Base-by-base conservation (phyloP, 2,329 filamentous ascomycete species). In the Tricladium varicosporioides region DNA sequence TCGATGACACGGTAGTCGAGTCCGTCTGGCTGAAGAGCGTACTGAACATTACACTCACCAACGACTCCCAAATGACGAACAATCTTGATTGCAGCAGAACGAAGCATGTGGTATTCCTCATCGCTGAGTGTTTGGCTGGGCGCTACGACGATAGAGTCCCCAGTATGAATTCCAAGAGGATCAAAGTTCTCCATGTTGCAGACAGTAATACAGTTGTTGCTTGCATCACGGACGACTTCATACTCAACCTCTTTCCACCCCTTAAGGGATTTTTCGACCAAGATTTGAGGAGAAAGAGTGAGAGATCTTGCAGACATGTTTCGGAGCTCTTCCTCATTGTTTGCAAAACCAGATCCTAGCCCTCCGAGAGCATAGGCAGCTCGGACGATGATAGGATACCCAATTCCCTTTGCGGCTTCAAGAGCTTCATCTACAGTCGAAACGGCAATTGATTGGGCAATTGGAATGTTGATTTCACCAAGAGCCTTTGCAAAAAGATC, bases 181-280 rank as follows among this genome's bases (percentile, higher is more conserved):
- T 97, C 94, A 69, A 97, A 97, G 82, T 97, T 97, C 76, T 96
- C 91, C 91, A 95, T 95, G 79, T 95, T 97, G 82, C 93, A 97
- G 67, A 97, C 93, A 2, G 93, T 97, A 70, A 97, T 97, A 74
- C 94, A 97, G 83, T 99, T 99, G 82, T 97, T 95, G 74, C 90
- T 87, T 53, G 91, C 93, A 74, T 99, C 94, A 68, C 94, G 90
- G 61, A 97, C 94, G 57, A 97, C 94, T 76, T 97, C 94, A 71
- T 97, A 99, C 75, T 99, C 94, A 51, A 97, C 88, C 76, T 99
- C 94, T 78, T 99, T 99, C 94, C 94, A 99, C 74, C 94, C 94
- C 81, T 97, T 97, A 67, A 99, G 85, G 52, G 92, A 96, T 78
- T 97, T 97, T 80, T 99, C 94, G 58, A 99, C 92, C 72, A 99